phyloP scores from a whole-genome alignment of 352 stramenopile species.

The Globisporangium splendens region DNA sequence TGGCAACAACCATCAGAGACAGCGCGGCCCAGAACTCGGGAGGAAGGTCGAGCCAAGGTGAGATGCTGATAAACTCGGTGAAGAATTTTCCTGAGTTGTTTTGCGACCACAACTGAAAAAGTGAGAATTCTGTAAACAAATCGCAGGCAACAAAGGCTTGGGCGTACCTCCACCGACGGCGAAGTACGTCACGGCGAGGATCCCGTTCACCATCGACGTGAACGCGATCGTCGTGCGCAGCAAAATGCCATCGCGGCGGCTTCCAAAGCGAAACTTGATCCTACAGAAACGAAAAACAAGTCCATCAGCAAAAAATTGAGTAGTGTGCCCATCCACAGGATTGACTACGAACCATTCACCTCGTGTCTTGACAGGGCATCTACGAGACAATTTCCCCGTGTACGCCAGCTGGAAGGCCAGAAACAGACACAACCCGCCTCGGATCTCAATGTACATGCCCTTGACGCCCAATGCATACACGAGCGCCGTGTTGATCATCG shows the following conservation, averaged over 20 bases:
- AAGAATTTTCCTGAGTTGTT: conserved; percentile 44
- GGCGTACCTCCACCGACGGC: conserved; percentile 49
- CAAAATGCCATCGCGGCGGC: conserved; percentile 42
- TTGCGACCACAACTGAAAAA: too few species aligned
- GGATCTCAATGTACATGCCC: conserved; percentile 84
- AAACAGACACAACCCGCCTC: conserved; percentile 72
- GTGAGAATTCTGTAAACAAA: too few species aligned
- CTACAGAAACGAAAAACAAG: conserved; percentile 18
- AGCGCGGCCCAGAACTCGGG: conserved; percentile 70
- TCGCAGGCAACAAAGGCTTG: too few species aligned
- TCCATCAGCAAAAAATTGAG: too few species aligned
- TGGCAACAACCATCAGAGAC: conserved; percentile 59
- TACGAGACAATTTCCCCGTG: conserved; percentile 70
- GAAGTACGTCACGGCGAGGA: conserved; percentile 76
- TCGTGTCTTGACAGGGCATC: conserved; percentile 73
- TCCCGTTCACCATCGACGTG: conserved; percentile 59
- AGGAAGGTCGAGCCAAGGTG: conserved; percentile 48
- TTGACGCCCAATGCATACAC: conserved; percentile 79
- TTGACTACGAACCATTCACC: conserved; percentile 55
- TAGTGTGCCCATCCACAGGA: background rate
- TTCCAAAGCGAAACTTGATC: conserved; percentile 81
- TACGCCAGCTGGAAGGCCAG: conserved; percentile 79
- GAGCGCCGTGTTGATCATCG: conserved; percentile 83
- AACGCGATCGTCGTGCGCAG: conserved; percentile 66
- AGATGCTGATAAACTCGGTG: conserved; percentile 66